A percentile compares a stretch with the other conserved stretches of the same genome.
phyloP scores from a whole-genome alignment of 2,329 filamentous ascomycete genomes.

The Diaporthe australafricana region DNA sequence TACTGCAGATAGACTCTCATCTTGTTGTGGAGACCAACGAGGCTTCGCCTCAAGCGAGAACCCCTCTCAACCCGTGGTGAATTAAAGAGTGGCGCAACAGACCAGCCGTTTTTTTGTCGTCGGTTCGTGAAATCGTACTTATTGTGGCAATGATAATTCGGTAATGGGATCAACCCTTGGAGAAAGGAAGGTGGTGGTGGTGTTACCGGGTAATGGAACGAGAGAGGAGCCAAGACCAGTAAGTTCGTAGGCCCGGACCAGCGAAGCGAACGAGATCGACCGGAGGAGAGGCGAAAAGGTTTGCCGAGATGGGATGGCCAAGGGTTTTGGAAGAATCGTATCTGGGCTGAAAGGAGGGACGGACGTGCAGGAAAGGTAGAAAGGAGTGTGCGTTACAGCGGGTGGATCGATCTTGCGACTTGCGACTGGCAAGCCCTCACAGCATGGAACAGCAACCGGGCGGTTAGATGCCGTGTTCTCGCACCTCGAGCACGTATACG shows the following conservation, averaged over 20 bases:
- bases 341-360: neutral
- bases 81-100: slow-evolving; percentile 35
- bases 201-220: slow-evolving; percentile 33
- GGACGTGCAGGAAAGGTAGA: slow-evolving; percentile 12
- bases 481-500: slow-evolving; percentile 20
- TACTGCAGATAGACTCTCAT: slow-evolving; percentile 30
- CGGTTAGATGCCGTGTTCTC: slow-evolving; percentile 35
- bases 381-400: neutral
- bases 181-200: slow-evolving; percentile 10
- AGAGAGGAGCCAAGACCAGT: slow-evolving; percentile 33
- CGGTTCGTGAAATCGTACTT: slow-evolving; percentile 1
- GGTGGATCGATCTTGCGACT: slow-evolving; percentile 33
- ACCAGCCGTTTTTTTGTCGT: slow-evolving; percentile 36
- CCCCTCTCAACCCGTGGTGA: slow-evolving; percentile 1
- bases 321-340: slow-evolving; percentile 18
- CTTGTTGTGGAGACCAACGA: slow-evolving; percentile 30
- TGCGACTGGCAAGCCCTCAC: slow-evolving; percentile 32
- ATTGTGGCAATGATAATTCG: neutral
- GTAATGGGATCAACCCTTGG: slow-evolving; percentile 23
- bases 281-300: slow-evolving; percentile 5
- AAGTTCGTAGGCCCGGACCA: slow-evolving; percentile 31
- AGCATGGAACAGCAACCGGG: slow-evolving; percentile 30
- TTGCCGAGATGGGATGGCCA: slow-evolving; percentile 31
- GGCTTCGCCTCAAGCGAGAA: slow-evolving; percentile 22
- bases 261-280: slow-evolving; percentile 31